phyloP scores from a whole-genome alignment of 1,139 yeast species.

The Fermentozyma sake region DNA sequence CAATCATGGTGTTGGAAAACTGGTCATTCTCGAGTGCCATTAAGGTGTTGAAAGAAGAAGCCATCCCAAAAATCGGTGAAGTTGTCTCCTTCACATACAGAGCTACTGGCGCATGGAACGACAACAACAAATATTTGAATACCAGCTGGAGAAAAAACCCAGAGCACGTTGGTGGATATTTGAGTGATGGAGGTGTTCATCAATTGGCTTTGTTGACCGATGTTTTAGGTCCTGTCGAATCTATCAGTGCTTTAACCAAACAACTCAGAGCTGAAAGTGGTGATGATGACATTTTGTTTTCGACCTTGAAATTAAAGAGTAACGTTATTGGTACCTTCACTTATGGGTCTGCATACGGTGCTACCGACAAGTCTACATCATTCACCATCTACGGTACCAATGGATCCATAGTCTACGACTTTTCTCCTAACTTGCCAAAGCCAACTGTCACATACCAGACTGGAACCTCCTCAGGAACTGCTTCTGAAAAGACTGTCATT shows the following conservation, averaged over 20 bases:
- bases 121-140: constrained; percentile 56
- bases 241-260: constrained; percentile 67
- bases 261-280: constrained; percentile 78
- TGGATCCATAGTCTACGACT: constrained; percentile 68
- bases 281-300: constrained; percentile 71
- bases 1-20: constrained; percentile 77
- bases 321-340: constrained; percentile 84
- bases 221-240: constrained; percentile 69
- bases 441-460: constrained; percentile 48
- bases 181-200: constrained; percentile 95
- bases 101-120: constrained; percentile 76
- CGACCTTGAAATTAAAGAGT: constrained; percentile 56
- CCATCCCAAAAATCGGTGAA: constrained; percentile 68
- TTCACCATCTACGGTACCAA: constrained; percentile 72
- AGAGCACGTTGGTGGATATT: constrained; percentile 84
- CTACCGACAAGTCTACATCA: constrained; percentile 61
- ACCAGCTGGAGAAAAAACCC: constrained; percentile 88
- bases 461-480: constrained; percentile 39
- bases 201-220: constrained; percentile 83
- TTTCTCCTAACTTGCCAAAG: constrained; percentile 46
- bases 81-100: constrained; percentile 73
- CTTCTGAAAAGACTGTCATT: constrained; percentile 43
- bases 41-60: constrained; percentile 42
- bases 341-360: constrained; percentile 88
- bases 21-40: constrained; percentile 70